Conservation (phyloP, 768 basidiomycete species). For the Pulveroboletus sp. region DNA sequence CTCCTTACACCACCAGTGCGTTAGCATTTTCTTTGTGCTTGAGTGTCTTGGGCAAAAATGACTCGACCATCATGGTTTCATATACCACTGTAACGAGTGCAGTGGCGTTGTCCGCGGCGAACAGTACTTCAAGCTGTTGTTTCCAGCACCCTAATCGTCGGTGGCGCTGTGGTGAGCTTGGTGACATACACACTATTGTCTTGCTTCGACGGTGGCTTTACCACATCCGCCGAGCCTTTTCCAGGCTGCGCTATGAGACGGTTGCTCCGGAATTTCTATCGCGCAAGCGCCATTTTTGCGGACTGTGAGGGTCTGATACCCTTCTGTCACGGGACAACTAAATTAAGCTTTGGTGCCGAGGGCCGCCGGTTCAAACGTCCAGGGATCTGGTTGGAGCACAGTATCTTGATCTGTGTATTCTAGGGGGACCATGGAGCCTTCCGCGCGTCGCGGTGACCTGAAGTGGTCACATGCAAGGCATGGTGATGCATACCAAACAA, state of each 20-base stretch:
- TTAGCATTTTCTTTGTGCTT: not conserved
- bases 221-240: not conserved
- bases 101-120: not conserved
- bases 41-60: not conserved
- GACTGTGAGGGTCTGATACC: too few relatives aligned
- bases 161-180: slow-evolving; percentile 1
- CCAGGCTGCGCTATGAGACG: not conserved
- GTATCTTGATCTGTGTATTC: not conserved
- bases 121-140: not conserved
- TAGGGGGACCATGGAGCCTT: not conserved
- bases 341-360: not conserved
- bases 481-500: not conserved
- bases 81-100: not conserved
- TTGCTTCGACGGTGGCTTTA: not conserved
- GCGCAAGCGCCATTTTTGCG: slow-evolving; percentile 1
- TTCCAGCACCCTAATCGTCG: not conserved
- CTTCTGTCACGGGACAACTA: not conserved
- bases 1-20: too few relatives aligned
- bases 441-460: not conserved
- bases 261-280: not conserved
- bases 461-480: too few relatives aligned
- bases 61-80: not conserved
- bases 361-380: not conserved
- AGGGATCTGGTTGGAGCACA: not conserved
- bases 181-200: not conserved